Base-by-base conservation (phyloP, 2,329 filamentous ascomycete genomes). In the Aspergillus pseudoviridinutans region DNA sequence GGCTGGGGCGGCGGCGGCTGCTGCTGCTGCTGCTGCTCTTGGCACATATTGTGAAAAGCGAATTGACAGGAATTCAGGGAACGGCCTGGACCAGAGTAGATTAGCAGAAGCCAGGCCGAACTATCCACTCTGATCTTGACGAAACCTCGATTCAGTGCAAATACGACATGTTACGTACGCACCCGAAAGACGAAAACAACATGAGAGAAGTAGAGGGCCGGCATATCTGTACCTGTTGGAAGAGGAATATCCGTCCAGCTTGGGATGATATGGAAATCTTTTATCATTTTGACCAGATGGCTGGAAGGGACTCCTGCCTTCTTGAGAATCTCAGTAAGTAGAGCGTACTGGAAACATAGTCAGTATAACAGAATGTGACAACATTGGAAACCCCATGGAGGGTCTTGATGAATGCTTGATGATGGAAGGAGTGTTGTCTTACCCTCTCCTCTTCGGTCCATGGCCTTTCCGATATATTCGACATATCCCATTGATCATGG, bases 371-470 rank as follows among this genome's bases (percentile, higher is more conserved):
- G 44, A 6, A 25, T 7, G 3, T 47, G 12, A 1, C 8, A 14
- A 47, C 44, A 24, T 12, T 25, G 44, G 4, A 47, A 24, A 47
- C 24, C 6, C 12, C 20, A 47, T 24, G 44, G 6, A 24, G 24
- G 2, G 10, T 6, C 44, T 47, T 27, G 44, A 27, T 25, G 22
- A 17, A 17, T 14, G 44, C n/a, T 25, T 14, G 22, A 24, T 3
- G 14, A 47, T 6, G 12, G 22, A 41, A 54, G 42, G 46, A 57
- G 12, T 24, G 10, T 24, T 6, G 22, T 51, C 67, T 57, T 76
- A 77, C 75, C 74, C 74, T 78, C 71, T 78, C 75, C 68, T 77
- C 75, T 68, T 78, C 75, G 35, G 73, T 72, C 75, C 75, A 78
- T 69, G 70, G 70, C 63, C 67, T 73, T 63, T 77, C 75, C 57